Evolutionary conservation across 2,329 filamentous ascomycete genomes (phyloP).

Genomic region (Leptographium procerum): DNA sequence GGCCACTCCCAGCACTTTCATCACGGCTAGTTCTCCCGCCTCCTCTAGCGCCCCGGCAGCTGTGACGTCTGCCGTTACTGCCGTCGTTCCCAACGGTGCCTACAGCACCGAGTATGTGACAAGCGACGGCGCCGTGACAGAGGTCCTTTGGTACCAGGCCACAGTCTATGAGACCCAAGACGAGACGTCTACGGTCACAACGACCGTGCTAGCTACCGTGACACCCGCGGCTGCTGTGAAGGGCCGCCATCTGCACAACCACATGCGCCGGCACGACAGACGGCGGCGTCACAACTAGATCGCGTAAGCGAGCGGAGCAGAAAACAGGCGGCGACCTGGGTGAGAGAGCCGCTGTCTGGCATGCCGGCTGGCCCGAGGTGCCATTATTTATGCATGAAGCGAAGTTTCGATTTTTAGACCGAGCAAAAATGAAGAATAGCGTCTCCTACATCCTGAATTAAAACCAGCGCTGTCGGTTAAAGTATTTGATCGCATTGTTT

Average conservation of each 20-base stretch:
- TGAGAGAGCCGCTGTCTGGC: neutral
- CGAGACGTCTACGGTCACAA: constrained; percentile 29
- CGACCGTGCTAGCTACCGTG: constrained; percentile 17
- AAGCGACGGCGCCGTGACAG: constrained; percentile 35
- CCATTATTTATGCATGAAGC: neutral
- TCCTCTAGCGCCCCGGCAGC: neutral
- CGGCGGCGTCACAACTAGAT: neutral
- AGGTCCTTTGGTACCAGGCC: constrained; percentile 47
- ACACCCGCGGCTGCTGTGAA: constrained; percentile 15
- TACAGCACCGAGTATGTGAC: constrained; percentile 44
- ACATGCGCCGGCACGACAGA: constrained; percentile 25
- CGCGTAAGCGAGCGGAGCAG: neutral
- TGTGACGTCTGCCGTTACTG: constrained; percentile 2
- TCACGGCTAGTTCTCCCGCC: neutral
- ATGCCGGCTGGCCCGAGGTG: neutral
- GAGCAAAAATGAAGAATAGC: neutral
- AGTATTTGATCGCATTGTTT: neutral
- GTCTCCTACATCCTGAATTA: neutral
- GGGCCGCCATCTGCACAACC: constrained; percentile 21
- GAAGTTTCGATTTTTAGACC: neutral
- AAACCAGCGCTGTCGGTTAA: neutral
- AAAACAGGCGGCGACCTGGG: neutral
- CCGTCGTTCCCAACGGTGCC: constrained; percentile 18
- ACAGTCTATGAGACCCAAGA: constrained; percentile 37
- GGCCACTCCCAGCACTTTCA: constrained; percentile 5